Percentiles rank a stretch among this genome's conserved stretches.
These are phyloP conservation scores for Sphagnum magellanicum DNA, from an alignment of 228 moss, liverwort and hornwort species.

Conservation along the genomic window DNA sequence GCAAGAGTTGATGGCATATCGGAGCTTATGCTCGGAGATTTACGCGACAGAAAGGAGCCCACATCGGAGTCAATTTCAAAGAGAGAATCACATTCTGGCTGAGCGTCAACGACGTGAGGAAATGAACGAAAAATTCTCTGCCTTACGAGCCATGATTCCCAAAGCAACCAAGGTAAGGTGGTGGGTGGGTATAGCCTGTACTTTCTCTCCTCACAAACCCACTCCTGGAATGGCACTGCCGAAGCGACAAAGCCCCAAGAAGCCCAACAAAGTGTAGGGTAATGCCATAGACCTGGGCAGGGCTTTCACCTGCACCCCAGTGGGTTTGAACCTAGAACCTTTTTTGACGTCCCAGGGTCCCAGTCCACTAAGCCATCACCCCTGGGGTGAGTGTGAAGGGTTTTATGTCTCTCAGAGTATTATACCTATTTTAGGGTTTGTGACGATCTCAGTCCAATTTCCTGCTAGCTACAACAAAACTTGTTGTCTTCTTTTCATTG, in stretches of 20 bases:
- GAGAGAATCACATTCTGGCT: constrained; percentile 94
- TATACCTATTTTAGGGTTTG: too few species aligned
- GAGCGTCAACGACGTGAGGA: constrained; percentile 93
- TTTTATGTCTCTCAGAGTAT: too few species aligned
- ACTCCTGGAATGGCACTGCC: not conserved
- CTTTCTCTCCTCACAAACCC: not conserved
- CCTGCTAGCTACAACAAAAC: too few species aligned
- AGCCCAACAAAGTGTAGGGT: not conserved
- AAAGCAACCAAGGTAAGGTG: constrained; percentile 75
- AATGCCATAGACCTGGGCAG: not conserved
- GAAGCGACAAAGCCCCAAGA: not conserved
- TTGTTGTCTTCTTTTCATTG: too few species aligned
- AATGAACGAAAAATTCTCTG: constrained; percentile 97
- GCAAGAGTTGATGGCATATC: constrained; percentile 61
- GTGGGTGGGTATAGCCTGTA: not conserved
- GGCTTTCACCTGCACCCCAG: too few species aligned
- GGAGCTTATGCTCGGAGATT: constrained; percentile 70
- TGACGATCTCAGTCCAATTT: too few species aligned
- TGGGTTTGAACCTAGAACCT: too few species aligned
- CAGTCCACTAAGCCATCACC: too few species aligned
- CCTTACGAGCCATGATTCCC: constrained; percentile 89
- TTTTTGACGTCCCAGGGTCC: too few species aligned
- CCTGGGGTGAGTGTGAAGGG: too few species aligned
- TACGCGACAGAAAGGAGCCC: constrained; percentile 76
- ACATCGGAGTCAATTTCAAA: constrained; percentile 89